These are phyloP conservation scores for Forsythia viridissima DNA, from an alignment of 257 asterid species.

Conservation along the genomic window DNA sequence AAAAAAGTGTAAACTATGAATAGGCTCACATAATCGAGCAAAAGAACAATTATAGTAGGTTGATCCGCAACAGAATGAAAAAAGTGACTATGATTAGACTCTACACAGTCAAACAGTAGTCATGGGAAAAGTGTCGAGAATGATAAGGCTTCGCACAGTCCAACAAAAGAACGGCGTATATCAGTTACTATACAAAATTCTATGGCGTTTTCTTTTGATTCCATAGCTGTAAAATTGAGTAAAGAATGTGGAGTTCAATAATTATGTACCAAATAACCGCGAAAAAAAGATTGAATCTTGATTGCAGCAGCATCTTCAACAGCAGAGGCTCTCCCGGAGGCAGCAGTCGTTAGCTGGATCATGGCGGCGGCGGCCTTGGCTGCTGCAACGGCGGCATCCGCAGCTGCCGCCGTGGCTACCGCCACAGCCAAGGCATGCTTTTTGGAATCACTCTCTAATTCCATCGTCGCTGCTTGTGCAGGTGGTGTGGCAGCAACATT, in stretches of 20 bases:
- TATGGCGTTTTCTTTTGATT: neutral
- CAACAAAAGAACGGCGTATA: neutral
- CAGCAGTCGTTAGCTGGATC: constrained; percentile 52
- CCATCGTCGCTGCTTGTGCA: constrained; percentile 4
- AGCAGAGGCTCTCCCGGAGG: constrained; percentile 27
- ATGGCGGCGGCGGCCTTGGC: constrained; percentile 79
- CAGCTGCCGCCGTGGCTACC: constrained; percentile 72
- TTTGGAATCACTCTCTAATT: constrained; percentile 41
- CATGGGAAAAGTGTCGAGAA: too few relatives aligned
- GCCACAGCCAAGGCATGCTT: constrained; percentile 64
- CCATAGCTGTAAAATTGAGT: neutral
- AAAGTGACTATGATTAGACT: neutral
- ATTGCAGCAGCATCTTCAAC: constrained; percentile 61
- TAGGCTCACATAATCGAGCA: neutral
- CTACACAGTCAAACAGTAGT: neutral
- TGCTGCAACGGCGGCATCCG: constrained; percentile 68
- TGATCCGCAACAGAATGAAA: neutral
- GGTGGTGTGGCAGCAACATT: neutral
- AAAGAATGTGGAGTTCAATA: neutral
- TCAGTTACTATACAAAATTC: neutral
- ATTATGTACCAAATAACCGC: constrained; percentile 68
- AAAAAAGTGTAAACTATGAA: too few relatives aligned
- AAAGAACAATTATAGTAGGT: neutral
- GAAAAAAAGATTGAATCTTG: constrained; percentile 76
- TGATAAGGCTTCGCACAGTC: too few relatives aligned